phyloP scores from a whole-genome alignment of 2,329 filamentous ascomycete genomes.

The Domatiomyces globalis region DNA sequence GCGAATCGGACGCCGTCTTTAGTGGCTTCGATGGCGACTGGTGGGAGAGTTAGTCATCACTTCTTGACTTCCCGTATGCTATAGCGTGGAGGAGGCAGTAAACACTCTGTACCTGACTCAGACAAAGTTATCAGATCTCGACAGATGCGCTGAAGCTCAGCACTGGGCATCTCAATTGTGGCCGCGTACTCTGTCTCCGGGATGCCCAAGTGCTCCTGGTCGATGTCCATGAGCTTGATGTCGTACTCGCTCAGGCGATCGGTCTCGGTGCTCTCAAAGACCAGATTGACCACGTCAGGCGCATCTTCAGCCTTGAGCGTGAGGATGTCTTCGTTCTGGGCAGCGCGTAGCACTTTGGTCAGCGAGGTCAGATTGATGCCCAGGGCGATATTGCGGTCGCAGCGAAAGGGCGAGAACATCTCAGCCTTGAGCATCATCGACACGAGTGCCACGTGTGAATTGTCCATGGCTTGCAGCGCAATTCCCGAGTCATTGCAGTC shows the following conservation, averaged over 20 bases:
- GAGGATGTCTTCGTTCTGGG: conserved; percentile 84
- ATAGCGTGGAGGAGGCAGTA: neutral
- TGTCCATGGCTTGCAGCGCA: conserved; percentile 98
- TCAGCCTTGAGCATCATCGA: conserved; percentile 98
- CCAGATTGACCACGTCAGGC: conserved; percentile 85
- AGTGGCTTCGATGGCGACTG: conserved; percentile 86
- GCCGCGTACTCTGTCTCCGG: conserved; percentile 97
- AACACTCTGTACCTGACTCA: conserved; percentile 61
- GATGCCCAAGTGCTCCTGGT: conserved; percentile 97
- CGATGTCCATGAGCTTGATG: conserved; percentile 99
- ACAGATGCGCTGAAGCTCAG: conserved; percentile 90
- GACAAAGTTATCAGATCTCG: conserved; percentile 82
- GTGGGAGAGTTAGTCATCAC: conserved; percentile 1
- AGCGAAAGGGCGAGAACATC: conserved; percentile 86
- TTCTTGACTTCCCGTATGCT: neutral
- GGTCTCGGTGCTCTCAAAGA: conserved; percentile 79
- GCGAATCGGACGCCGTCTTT: conserved; percentile 97
- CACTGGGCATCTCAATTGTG: conserved; percentile 73
- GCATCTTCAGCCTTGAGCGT: conserved; percentile 96
- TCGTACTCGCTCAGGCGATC: conserved; percentile 98
- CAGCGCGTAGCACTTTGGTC: conserved; percentile 91
- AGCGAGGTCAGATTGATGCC: conserved; percentile 93
- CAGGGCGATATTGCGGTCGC: conserved; percentile 96
- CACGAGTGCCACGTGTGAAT: conserved; percentile 96
- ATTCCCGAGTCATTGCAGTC: conserved; percentile 99